A percentile compares a stretch with the other conserved stretches of the same genome.
These are phyloP conservation scores for Globisporangium cylindrosporum DNA, from an alignment of 352 stramenopile species.

Conservation along the genomic window DNA sequence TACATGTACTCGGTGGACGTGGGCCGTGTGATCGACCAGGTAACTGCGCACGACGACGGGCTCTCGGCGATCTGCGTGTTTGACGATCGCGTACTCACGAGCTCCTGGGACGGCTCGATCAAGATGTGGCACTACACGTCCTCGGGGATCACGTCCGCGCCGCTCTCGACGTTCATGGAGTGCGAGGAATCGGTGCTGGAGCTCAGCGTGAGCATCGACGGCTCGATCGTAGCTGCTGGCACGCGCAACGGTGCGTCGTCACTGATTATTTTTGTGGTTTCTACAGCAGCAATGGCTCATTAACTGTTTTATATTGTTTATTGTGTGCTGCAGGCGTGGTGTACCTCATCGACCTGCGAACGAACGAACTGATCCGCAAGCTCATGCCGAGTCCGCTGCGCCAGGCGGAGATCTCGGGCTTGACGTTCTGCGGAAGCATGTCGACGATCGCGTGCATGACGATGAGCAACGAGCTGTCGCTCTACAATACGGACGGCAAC, in stretches of 20 bases:
- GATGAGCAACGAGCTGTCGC: conserved; percentile 60
- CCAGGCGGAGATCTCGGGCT: conserved; percentile 46
- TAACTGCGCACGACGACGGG: conserved; percentile 76
- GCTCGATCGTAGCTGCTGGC: conserved; percentile 50
- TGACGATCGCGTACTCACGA: conserved; percentile 70
- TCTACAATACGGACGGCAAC: conserved; percentile 65
- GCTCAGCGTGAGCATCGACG: conserved; percentile 70
- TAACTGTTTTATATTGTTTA: not conserved
- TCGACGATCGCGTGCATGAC: conserved; percentile 64
- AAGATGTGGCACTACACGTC: conserved; percentile 81
- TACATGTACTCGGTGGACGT: conserved; percentile 89
- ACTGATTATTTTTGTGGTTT: not conserved
- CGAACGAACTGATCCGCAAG: conserved; percentile 59
- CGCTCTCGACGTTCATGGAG: conserved; percentile 70
- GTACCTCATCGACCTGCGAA: conserved; percentile 70
- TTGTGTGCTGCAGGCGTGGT: conserved; percentile 35
- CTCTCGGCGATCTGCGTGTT: conserved; percentile 74
- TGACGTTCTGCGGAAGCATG: conserved; percentile 63
- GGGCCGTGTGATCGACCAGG: conserved; percentile 75
- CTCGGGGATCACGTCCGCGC: conserved; percentile 58
- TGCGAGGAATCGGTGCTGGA: conserved; percentile 68
- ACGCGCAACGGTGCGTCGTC: conserved; percentile 53
- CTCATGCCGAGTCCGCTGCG: conserved; percentile 56
- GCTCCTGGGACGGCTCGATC: conserved; percentile 74
- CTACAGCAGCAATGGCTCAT: not conserved